These are phyloP conservation scores for Prosopis cineraria DNA, from an alignment of 306 rosid genomes.

Conservation along the genomic window DNA sequence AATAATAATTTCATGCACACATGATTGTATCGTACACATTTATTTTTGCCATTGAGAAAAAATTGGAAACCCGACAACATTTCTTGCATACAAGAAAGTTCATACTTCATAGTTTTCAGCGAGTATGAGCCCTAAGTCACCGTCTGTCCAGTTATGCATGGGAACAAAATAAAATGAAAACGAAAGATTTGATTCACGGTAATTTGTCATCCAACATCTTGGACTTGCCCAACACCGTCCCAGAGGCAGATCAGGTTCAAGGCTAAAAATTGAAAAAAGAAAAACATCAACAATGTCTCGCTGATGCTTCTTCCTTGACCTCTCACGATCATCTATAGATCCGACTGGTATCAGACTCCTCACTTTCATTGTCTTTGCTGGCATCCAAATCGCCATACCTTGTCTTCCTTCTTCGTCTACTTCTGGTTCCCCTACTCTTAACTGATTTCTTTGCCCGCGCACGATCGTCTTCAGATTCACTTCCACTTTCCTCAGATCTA, in stretches of 20 bases:
- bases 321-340: constrained; percentile 31
- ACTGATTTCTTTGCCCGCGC: constrained; percentile 48
- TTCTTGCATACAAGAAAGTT: constrained; percentile 30
- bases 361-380: constrained; percentile 44
- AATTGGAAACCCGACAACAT: background rate
- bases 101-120: constrained; percentile 34
- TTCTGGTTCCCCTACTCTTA: constrained; percentile 44
- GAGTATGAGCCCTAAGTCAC: constrained; percentile 20
- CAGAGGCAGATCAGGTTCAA: background rate
- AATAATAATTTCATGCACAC: background rate
- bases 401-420: constrained; percentile 38
- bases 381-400: constrained; percentile 55
- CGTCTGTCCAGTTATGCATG: background rate
- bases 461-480: constrained; percentile 53
- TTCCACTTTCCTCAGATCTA: constrained; percentile 43
- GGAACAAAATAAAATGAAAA: constrained; percentile 3
- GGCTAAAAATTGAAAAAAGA: background rate
- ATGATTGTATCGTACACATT: background rate
- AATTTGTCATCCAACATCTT: too few species aligned
- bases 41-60: background rate
- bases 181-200: background rate
- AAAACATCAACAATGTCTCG: too few species aligned
- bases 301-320: constrained; percentile 46
- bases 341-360: constrained; percentile 43
- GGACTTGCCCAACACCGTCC: too few species aligned